These are phyloP conservation scores for Quercus engelmannii DNA, from an alignment of 306 rosid species.

Conservation along the genomic window DNA sequence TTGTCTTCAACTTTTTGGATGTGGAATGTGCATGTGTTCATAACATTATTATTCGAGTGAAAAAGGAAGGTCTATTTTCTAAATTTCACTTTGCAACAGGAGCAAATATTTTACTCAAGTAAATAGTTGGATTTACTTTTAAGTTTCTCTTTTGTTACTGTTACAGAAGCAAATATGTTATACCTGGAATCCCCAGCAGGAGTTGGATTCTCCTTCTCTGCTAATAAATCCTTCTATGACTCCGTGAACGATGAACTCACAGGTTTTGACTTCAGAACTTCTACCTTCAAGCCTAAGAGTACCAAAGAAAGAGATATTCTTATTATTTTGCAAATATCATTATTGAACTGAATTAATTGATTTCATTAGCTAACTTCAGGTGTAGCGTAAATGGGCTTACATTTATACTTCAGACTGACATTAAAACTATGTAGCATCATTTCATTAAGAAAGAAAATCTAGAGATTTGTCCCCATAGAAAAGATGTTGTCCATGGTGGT, in stretches of 20 bases:
- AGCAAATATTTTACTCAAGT: neutral
- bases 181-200: conserved; percentile 77
- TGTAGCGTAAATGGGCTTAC: no score
- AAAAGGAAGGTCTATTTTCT: no score
- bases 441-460: neutral
- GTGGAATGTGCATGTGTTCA: neutral
- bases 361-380: no score
- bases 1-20: neutral
- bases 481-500: neutral
- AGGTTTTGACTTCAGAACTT: conserved; percentile 34
- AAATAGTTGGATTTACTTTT: neutral
- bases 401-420: no score
- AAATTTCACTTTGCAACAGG: no score
- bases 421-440: neutral
- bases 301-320: neutral
- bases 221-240: conserved; percentile 47
- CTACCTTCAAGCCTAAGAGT: neutral
- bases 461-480: no score
- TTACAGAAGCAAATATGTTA: conserved; percentile 60
- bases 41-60: neutral
- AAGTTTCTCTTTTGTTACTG: neutral
- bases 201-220: conserved; percentile 82
- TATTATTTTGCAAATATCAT: neutral
- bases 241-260: conserved; percentile 45
- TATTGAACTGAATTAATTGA: neutral